phyloP scores from a whole-genome alignment of 306 rosid genomes.

The Gillenia trifoliata region DNA sequence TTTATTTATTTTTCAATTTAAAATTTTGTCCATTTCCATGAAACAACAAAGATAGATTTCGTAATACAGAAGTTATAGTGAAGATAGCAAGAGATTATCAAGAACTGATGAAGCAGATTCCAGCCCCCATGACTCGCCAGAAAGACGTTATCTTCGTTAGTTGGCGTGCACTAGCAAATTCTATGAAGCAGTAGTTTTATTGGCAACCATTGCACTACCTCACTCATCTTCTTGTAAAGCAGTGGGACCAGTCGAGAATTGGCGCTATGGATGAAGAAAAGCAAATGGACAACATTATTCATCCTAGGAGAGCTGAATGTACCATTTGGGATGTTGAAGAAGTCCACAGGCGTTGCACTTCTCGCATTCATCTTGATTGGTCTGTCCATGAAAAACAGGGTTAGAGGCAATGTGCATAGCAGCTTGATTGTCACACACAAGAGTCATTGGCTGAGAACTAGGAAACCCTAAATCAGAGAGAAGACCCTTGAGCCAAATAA shows the following conservation, averaged over 20 bases:
- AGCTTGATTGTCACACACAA: too few species aligned
- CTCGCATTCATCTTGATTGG: not conserved
- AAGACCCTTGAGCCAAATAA: too few species aligned
- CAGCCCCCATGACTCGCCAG: not conserved
- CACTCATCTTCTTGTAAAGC: slow-evolving; percentile 25
- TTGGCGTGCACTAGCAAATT: slow-evolving; percentile 10
- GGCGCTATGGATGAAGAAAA: slow-evolving; percentile 21
- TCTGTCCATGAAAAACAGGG: too few species aligned
- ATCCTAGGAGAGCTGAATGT: slow-evolving; percentile 12
- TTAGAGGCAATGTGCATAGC: too few species aligned
- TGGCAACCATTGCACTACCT: slow-evolving; percentile 36
- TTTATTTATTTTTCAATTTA: not conserved
- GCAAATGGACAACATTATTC: slow-evolving; percentile 12
- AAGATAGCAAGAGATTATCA: not conserved
- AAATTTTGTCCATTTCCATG: not conserved
- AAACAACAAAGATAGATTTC: not conserved
- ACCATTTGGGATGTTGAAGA: slow-evolving; percentile 18
- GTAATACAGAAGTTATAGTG: not conserved
- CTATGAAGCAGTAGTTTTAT: slow-evolving; percentile 16
- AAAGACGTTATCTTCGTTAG: not conserved
- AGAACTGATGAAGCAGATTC: not conserved
- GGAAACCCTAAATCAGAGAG: too few species aligned
- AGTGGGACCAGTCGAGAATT: slow-evolving; percentile 38
- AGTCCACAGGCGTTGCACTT: not conserved
- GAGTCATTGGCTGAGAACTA: too few species aligned